Percentiles rank a stretch among this genome's conserved stretches.
Conservation (phyloP, 441 rosid species). For the Gossypium trilobum region DNA sequence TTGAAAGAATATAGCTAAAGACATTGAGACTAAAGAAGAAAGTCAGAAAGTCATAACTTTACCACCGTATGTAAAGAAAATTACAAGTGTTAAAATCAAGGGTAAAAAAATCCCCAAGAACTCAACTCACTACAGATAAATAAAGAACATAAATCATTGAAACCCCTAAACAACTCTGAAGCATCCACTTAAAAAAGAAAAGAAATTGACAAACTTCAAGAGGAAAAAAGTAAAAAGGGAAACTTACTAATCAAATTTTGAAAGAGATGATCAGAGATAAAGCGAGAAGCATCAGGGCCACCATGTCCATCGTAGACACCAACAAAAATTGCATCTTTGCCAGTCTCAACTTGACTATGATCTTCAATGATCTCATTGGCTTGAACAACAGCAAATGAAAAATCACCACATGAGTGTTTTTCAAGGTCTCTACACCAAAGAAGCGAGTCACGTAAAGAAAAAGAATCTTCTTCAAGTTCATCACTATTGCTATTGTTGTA, state of each 20-base stretch:
- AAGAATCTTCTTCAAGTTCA: constrained; percentile 24
- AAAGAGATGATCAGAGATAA: constrained; percentile 67
- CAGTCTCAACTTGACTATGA: constrained; percentile 75
- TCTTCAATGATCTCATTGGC: constrained; percentile 80
- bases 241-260: constrained; percentile 58
- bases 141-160: neutral
- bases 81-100: too few species aligned
- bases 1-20: neutral
- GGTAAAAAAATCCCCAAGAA: neutral
- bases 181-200: neutral
- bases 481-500: constrained; percentile 34
- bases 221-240: neutral
- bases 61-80: neutral
- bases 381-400: constrained; percentile 73
- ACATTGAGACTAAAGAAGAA: neutral
- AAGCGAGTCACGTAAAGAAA: constrained; percentile 36
- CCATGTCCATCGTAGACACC: constrained; percentile 95
- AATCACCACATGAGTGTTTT: constrained; percentile 63
- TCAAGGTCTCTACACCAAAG: constrained; percentile 74
- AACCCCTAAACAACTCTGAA: neutral
- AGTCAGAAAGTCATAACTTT: neutral
- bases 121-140: neutral
- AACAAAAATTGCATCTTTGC: constrained; percentile 55
- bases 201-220: neutral
- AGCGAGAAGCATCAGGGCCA: constrained; percentile 84